Conservation (phyloP, 2,329 filamentous ascomycete species). For the Fusarium robinianum region DNA sequence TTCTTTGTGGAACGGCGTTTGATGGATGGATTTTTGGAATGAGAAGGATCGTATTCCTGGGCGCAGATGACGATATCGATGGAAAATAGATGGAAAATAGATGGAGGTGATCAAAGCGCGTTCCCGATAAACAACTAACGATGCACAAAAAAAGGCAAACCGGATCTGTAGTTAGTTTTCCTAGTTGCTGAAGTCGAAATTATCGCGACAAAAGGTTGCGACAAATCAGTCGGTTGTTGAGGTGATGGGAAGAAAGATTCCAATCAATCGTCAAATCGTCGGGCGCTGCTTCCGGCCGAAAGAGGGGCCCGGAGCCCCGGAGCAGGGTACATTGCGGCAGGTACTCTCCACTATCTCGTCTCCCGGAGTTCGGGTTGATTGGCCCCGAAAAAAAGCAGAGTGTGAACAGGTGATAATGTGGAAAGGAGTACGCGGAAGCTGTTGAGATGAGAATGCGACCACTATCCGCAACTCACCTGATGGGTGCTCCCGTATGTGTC, state of each 20-base stretch:
- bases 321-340: slow-evolving; percentile 13
- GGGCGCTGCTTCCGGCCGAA: slow-evolving; percentile 24
- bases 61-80: background rate
- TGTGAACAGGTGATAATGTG: too few relatives aligned
- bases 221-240: slow-evolving; percentile 17
- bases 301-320: slow-evolving; percentile 26
- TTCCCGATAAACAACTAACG: slow-evolving; percentile 5
- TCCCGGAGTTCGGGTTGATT: background rate
- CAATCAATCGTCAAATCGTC: slow-evolving; percentile 17
- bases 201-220: slow-evolving; percentile 14
- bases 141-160: too few relatives aligned
- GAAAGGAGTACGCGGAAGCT: too few relatives aligned
- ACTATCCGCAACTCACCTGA: too few relatives aligned
- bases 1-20: too few relatives aligned
- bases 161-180: too few relatives aligned
- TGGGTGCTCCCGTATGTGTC: too few relatives aligned
- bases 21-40: slow-evolving; percentile 1
- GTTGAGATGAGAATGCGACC: too few relatives aligned
- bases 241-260: slow-evolving; percentile 21
- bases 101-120: too few relatives aligned
- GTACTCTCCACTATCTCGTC: too few relatives aligned
- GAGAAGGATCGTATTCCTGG: slow-evolving; percentile 1
- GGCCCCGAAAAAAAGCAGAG: background rate
- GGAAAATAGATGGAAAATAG: too few relatives aligned
- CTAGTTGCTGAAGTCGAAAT: too few relatives aligned